Evolutionary conservation across 108 stramenopile species (phyloP).

Genomic region (Discostella stelligeroides): DNA sequence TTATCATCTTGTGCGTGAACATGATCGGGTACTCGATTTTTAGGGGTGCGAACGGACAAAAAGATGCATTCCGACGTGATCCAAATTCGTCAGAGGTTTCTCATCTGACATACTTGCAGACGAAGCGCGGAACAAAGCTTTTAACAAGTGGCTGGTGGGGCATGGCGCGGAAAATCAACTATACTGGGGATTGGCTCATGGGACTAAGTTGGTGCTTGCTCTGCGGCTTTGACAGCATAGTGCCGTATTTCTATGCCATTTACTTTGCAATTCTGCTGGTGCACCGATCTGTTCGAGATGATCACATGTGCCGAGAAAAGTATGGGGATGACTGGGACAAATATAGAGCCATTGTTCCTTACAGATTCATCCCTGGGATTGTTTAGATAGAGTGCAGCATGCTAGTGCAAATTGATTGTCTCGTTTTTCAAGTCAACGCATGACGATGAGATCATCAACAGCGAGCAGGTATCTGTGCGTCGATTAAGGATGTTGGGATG

Average conservation of each 20-base stretch:
- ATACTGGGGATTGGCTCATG: constrained; percentile 98
- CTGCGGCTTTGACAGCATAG: constrained; percentile 87
- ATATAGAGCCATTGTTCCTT: constrained; percentile 94
- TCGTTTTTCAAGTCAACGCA: neutral
- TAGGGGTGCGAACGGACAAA: constrained; percentile 92
- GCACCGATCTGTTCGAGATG: constrained; percentile 96
- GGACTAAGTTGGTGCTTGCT: constrained; percentile 96
- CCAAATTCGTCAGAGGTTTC: constrained; percentile 70
- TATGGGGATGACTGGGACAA: constrained; percentile 96
- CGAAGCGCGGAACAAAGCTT: constrained; percentile 87
- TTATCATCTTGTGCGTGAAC: constrained; percentile 62
- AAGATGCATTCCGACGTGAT: constrained; percentile 94
- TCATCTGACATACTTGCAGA: constrained; percentile 70
- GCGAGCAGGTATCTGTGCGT: neutral
- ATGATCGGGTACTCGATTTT: constrained; percentile 89
- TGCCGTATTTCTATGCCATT: constrained; percentile 96
- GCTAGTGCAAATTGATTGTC: neutral
- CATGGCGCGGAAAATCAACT: constrained; percentile 97
- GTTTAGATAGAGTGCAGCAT: constrained; percentile 48
- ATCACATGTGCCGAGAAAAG: constrained; percentile 91
- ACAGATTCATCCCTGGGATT: constrained; percentile 93
- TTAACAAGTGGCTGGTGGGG: constrained; percentile 99
- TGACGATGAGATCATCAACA: too few species aligned
- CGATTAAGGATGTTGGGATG: too few species aligned
- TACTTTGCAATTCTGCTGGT: constrained; percentile 95